These are phyloP conservation scores for Hymenochaete sp. DNA, from an alignment of 1,284 basidiomycete genomes.

Conservation along the genomic window DNA sequence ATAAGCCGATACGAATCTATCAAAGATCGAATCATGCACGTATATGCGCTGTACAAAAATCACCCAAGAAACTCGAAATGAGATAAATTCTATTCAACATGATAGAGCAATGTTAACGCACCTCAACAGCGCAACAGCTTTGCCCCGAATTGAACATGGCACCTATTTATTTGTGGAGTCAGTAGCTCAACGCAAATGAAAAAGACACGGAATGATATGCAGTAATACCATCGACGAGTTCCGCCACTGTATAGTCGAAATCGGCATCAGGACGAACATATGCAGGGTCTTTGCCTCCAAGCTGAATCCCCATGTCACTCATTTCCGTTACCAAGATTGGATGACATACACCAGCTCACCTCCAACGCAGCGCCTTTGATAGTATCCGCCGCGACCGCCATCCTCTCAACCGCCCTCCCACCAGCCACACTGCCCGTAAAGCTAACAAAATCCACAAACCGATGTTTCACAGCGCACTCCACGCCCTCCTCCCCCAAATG, in stretches of 20 bases:
- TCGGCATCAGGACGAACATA: slow-evolving; percentile 87
- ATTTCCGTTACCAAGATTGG: slow-evolving; percentile 10
- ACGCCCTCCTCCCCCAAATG: slow-evolving; percentile 70
- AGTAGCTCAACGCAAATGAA: background rate
- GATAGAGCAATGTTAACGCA: slow-evolving; percentile 31
- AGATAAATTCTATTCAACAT: background rate
- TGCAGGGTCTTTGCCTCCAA: slow-evolving; percentile 94
- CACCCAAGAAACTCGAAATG: background rate
- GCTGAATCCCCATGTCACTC: slow-evolving; percentile 36
- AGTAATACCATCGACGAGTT: slow-evolving; percentile 82
- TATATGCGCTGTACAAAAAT: slow-evolving; percentile 71
- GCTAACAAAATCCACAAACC: slow-evolving; percentile 69
- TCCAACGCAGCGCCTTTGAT: slow-evolving; percentile 81
- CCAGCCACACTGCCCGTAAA: slow-evolving; percentile 84
- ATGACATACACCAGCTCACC: slow-evolving; percentile 29
- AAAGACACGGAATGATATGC: slow-evolving; percentile 19
- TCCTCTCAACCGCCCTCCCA: slow-evolving; percentile 55
- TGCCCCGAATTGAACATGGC: slow-evolving; percentile 96
- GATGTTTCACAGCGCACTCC: slow-evolving; percentile 56
- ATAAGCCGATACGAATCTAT: slow-evolving; percentile 71
- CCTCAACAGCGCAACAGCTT: slow-evolving; percentile 81
- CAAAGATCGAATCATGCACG: slow-evolving; percentile 79
- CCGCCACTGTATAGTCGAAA: slow-evolving; percentile 71
- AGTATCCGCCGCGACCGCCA: slow-evolving; percentile 47
- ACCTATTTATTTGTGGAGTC: slow-evolving; percentile 34